Conservation (phyloP, 75 land plant species). For the Picea glauca region DNA sequence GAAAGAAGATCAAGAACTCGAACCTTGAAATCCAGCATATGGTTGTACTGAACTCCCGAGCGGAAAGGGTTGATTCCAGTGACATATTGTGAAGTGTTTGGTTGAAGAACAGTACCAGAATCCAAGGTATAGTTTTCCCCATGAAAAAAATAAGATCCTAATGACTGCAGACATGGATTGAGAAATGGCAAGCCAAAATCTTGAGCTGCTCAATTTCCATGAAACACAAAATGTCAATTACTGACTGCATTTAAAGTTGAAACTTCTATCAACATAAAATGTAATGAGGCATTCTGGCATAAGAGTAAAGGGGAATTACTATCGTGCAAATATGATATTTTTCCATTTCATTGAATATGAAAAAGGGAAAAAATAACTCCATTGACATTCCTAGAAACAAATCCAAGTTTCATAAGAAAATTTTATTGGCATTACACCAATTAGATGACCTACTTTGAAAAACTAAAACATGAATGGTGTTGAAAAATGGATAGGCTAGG, state of each 20-base stretch:
- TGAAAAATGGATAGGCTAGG: too few relatives aligned
- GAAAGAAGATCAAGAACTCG: constrained; percentile 30
- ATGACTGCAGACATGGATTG: constrained; percentile 76
- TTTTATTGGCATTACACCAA: too few relatives aligned
- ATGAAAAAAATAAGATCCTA: constrained; percentile 64
- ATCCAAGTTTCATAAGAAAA: too few relatives aligned
- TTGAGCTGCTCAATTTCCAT: constrained; percentile 43
- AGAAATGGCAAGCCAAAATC: constrained; percentile 69
- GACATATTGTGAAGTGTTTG: constrained; percentile 59
- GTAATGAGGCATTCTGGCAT: background rate
- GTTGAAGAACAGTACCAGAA: constrained; percentile 72
- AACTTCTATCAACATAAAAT: background rate
- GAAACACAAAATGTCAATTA: background rate
- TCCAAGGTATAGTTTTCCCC: constrained; percentile 85
- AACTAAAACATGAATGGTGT: too few relatives aligned
- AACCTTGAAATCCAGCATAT: constrained; percentile 66
- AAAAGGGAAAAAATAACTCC: background rate
- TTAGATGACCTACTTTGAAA: too few relatives aligned
- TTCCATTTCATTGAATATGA: background rate
- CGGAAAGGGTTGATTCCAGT: constrained; percentile 78
- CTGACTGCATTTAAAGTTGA: background rate
- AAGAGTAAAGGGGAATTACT: background rate
- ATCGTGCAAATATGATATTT: background rate
- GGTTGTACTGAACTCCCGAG: constrained; percentile 64
- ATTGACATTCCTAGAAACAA: background rate